A percentile compares a stretch with the other conserved stretches of the same genome.
Conservation (phyloP, 2,329 filamentous ascomycete species). For the Clonostachys rosea region DNA sequence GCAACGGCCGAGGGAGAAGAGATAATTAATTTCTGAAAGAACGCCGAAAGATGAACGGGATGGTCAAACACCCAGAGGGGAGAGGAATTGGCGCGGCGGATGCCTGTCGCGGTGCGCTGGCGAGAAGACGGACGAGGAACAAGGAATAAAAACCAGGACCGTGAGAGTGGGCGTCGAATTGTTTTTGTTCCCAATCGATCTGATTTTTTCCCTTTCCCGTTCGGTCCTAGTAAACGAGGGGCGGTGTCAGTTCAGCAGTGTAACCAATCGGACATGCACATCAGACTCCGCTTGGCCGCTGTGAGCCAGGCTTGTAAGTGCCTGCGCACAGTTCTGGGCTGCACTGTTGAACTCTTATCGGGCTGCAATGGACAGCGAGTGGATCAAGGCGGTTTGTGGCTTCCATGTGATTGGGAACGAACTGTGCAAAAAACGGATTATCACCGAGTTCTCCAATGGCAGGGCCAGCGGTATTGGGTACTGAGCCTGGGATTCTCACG, state of each 20-base stretch:
- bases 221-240: neutral
- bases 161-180: neutral
- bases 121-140: slow-evolving; percentile 3
- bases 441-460: too few species aligned
- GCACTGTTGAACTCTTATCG: too few species aligned
- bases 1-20: slow-evolving; percentile 10
- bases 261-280: neutral
- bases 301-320: too few species aligned
- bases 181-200: neutral
- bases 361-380: too few species aligned
- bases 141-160: slow-evolving; percentile 2
- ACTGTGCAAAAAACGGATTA: too few species aligned
- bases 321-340: too few species aligned
- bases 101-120: slow-evolving; percentile 16
- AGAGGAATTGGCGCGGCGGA: slow-evolving; percentile 37
- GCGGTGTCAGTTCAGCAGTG: neutral
- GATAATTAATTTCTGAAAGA: slow-evolving; percentile 26
- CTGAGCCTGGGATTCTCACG: too few species aligned
- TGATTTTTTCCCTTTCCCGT: slow-evolving; percentile 14
- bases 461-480: too few species aligned
- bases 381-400: too few species aligned
- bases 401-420: too few species aligned
- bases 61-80: slow-evolving; percentile 32
- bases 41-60: slow-evolving; percentile 21
- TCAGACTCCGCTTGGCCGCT: too few species aligned